Conservation (phyloP, 805 yeast species). For the Torulaspora delbrueckii region DNA sequence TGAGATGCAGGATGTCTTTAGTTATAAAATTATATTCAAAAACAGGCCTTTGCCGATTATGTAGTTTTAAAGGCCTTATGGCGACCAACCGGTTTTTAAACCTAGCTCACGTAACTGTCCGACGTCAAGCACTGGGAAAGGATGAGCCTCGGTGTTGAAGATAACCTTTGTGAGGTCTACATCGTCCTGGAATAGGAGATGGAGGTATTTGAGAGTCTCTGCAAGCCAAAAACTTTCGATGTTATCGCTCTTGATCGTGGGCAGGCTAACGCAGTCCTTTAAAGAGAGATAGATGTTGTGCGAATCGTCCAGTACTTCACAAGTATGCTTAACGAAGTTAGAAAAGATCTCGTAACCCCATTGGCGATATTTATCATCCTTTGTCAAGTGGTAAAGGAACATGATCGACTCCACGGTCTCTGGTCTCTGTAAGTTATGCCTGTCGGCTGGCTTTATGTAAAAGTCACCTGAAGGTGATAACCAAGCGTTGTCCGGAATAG, state of each 20-base stretch:
- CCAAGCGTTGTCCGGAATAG: constrained; percentile 29
- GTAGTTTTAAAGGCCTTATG: constrained; percentile 35
- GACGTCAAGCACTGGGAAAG: constrained; percentile 61
- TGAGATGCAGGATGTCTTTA: constrained; percentile 54
- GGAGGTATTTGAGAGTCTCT: constrained; percentile 84
- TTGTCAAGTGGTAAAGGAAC: constrained; percentile 72
- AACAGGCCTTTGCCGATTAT: constrained; percentile 74
- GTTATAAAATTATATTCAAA: constrained; percentile 54
- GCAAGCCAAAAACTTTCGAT: constrained; percentile 93
- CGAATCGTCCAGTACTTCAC: constrained; percentile 31
- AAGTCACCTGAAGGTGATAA: constrained; percentile 48
- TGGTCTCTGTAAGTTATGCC: constrained; percentile 85
- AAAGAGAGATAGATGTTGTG: constrained; percentile 53
- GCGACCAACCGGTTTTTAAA: constrained; percentile 31
- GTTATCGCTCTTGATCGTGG: constrained; percentile 58
- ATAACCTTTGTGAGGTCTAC: constrained; percentile 66
- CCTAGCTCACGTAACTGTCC: constrained; percentile 12
- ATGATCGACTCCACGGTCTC: constrained; percentile 89
- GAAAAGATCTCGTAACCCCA: constrained; percentile 88
- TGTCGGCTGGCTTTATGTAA: constrained; percentile 62
- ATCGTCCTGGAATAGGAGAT: constrained; percentile 69
- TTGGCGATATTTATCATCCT: constrained; percentile 72
- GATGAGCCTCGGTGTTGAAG: constrained; percentile 92
- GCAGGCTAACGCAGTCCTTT: constrained; percentile 54
- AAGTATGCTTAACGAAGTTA: constrained; percentile 58